Conservation (phyloP, 164 flowering plant genomes). For the Liriodendron chinense region DNA sequence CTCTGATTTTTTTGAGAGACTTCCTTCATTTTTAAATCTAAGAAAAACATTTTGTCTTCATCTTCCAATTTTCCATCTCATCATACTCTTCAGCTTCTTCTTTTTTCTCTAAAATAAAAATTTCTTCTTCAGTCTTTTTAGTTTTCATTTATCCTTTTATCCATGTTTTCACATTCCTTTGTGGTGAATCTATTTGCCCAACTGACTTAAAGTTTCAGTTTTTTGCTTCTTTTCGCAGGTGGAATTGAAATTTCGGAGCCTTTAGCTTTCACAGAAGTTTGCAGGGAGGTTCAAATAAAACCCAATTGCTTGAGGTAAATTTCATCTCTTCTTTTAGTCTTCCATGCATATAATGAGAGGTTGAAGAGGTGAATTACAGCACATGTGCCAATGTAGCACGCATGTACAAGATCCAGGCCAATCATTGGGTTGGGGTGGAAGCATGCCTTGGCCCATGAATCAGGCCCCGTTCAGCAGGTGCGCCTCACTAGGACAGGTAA, state of each 20-base stretch:
- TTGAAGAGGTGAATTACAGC: too few relatives aligned
- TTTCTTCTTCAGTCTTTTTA: neutral
- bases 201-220: neutral
- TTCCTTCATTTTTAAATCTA: neutral
- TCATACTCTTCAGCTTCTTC: neutral
- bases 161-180: neutral
- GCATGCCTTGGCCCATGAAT: too few relatives aligned
- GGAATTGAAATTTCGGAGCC: constrained; percentile 9
- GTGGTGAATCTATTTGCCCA: neutral
- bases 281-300: constrained; percentile 16
- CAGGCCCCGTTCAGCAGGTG: too few relatives aligned
- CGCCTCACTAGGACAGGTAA: too few relatives aligned
- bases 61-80: too few relatives aligned
- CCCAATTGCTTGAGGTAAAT: constrained; percentile 18
- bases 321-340: neutral
- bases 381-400: too few relatives aligned
- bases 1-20: neutral
- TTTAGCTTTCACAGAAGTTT: constrained; percentile 10
- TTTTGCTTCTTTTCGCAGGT: neutral
- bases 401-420: constrained; percentile 1
- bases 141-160: neutral
- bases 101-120: neutral
- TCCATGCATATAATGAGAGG: too few relatives aligned
- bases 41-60: too few relatives aligned
- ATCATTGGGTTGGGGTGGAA: neutral